A percentile compares a stretch with the other conserved stretches of the same genome.
Conservation (phyloP, 352 stramenopile genomes). For the Phytophthora cactorum region DNA sequence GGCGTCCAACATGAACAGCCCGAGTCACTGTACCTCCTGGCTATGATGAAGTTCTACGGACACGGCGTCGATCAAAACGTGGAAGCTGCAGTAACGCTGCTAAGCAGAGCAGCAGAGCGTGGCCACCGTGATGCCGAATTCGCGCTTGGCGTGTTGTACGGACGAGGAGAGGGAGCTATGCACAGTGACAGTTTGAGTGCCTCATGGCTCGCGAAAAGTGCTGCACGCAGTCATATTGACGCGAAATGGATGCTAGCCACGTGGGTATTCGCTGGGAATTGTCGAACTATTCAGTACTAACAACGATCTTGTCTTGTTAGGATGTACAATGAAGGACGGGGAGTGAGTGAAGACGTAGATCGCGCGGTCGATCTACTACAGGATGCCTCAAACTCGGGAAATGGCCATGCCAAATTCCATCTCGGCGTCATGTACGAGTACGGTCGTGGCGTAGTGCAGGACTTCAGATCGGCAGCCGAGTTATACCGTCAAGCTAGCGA, state of each 20-base stretch:
- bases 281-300: slow-evolving; percentile 4
- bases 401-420: slow-evolving; percentile 42
- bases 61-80: slow-evolving; percentile 45
- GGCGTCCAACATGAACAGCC: slow-evolving; percentile 43
- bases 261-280: slow-evolving; percentile 26
- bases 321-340: slow-evolving; percentile 50
- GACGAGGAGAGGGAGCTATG: slow-evolving; percentile 30
- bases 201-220: slow-evolving; percentile 47
- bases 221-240: slow-evolving; percentile 43
- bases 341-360: slow-evolving; percentile 35
- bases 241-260: slow-evolving; percentile 62
- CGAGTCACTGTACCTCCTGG: slow-evolving; percentile 58
- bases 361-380: slow-evolving; percentile 43
- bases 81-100: slow-evolving; percentile 34
- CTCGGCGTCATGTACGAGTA: slow-evolving; percentile 64
- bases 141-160: slow-evolving; percentile 51
- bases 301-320: slow-evolving; percentile 20
- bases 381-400: slow-evolving; percentile 31
- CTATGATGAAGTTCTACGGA: slow-evolving; percentile 61
- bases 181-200: slow-evolving; percentile 44
- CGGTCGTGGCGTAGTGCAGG: slow-evolving; percentile 47
- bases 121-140: slow-evolving; percentile 55
- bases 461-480: slow-evolving; percentile 43
- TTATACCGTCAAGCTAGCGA: slow-evolving; percentile 40
- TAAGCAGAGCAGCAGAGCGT: slow-evolving; percentile 32